Evolutionary conservation across 352 stramenopile species (phyloP).

Genomic region (Phytophthora kernoviae): DNA sequence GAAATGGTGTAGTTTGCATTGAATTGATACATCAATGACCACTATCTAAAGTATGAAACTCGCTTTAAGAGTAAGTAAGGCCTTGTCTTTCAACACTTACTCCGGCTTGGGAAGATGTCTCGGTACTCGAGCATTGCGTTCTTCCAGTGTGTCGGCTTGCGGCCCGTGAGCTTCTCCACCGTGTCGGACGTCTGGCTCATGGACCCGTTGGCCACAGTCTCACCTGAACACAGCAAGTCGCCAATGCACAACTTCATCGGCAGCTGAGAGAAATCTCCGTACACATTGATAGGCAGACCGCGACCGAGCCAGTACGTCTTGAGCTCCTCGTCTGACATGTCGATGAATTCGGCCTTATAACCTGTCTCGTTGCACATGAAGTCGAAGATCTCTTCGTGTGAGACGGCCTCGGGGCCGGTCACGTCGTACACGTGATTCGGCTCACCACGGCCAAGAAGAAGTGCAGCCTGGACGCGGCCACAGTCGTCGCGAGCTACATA

Average conservation of each 20-base stretch:
- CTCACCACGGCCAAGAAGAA: constrained; percentile 17
- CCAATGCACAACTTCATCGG: constrained; percentile 26
- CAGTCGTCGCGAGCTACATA: constrained; percentile 26
- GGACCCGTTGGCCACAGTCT: constrained; percentile 18
- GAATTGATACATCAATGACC: no score
- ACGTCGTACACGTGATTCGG: constrained; percentile 19
- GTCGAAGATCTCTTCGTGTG: constrained; percentile 18
- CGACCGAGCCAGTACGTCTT: constrained; percentile 21
- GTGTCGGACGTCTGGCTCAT: constrained; percentile 15
- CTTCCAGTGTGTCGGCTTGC: constrained; percentile 16
- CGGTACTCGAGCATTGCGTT: constrained; percentile 21
- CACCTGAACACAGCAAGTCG: constrained; percentile 16
- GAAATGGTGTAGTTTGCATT: no score
- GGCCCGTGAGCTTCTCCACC: constrained; percentile 21
- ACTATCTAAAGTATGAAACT: no score
- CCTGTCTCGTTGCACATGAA: constrained; percentile 10
- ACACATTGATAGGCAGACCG: constrained; percentile 13
- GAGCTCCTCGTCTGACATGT: constrained; percentile 18
- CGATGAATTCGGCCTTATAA: constrained; percentile 15
- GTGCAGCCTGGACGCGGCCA: constrained; percentile 3
- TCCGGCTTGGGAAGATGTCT: constrained; percentile 19
- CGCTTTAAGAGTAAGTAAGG: not conserved
- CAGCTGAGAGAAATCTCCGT: constrained; percentile 21
- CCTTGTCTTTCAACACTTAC: no score
- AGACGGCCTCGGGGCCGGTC: constrained; percentile 12